Conservation (phyloP, 352 stramenopile genomes). For the Globisporangium mamillatum region DNA sequence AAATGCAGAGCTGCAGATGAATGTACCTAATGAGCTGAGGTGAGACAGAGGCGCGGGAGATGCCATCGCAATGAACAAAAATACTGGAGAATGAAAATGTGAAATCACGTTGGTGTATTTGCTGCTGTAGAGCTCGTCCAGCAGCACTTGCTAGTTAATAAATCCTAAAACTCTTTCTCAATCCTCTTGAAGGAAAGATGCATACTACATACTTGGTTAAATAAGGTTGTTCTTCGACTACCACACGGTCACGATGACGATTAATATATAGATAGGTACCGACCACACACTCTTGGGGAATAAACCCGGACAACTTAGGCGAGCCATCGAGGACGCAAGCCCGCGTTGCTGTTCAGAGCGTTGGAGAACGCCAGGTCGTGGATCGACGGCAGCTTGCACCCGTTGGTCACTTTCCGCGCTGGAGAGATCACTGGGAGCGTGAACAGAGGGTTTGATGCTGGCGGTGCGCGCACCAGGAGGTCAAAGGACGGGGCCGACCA, state of each 20-base stretch:
- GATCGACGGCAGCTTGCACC: conserved; percentile 58
- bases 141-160: neutral
- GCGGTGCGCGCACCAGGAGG: conserved; percentile 16
- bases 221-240: conserved; percentile 2
- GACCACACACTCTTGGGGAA: neutral
- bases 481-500: conserved; percentile 16
- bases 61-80: neutral
- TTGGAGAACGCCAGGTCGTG: conserved; percentile 42
- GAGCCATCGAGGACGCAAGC: conserved; percentile 27
- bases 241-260: neutral
- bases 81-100: neutral
- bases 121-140: neutral
- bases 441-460: conserved; percentile 18
- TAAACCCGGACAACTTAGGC: conserved; percentile 21
- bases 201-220: conserved; percentile 52
- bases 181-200: neutral
- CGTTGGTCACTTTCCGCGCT: conserved; percentile 31
- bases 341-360: conserved; percentile 16
- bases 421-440: conserved; percentile 41
- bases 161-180: conserved; percentile 2
- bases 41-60: neutral
- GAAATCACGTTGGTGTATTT: neutral
- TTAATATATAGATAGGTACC: neutral
- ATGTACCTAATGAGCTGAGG: neutral
- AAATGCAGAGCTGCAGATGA: neutral